Conservation (phyloP, 2,329 filamentous ascomycete species). For the Alternaria sp. region DNA sequence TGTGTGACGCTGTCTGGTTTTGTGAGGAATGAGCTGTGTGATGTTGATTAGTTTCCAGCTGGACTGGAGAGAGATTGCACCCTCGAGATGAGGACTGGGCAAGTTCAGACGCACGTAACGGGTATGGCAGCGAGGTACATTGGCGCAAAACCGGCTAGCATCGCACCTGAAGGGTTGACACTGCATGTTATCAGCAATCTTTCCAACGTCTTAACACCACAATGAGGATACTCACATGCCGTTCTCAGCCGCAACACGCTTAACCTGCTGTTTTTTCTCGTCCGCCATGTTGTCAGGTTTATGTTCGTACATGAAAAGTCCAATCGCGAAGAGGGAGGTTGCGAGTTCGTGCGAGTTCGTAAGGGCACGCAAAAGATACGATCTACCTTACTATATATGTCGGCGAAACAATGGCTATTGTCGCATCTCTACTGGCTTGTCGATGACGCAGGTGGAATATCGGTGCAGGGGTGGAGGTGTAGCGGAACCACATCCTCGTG, state of each 20-base stretch:
- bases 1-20: slow-evolving; percentile 32
- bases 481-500: slow-evolving; percentile 8
- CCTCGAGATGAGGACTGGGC: neutral
- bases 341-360: neutral
- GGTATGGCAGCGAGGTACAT: slow-evolving; percentile 35
- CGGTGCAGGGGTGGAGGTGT: neutral
- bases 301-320: neutral
- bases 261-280: slow-evolving; percentile 32
- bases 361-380: neutral
- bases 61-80: no score
- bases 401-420: neutral
- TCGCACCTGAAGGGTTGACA: slow-evolving; percentile 28
- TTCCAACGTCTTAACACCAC: no score
- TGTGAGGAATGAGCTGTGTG: slow-evolving; percentile 26
- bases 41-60: neutral
- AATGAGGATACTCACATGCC: slow-evolving; percentile 27
- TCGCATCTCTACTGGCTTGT: slow-evolving; percentile 5
- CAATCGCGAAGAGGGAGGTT: neutral
- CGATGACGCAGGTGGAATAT: slow-evolving; percentile 15
- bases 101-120: slow-evolving; percentile 24
- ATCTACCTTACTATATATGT: slow-evolving; percentile 3
- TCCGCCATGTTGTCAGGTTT: slow-evolving; percentile 25
- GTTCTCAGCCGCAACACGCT: slow-evolving; percentile 25
- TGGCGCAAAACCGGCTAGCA: slow-evolving; percentile 27
- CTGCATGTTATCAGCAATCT: slow-evolving; percentile 12